A percentile compares a stretch with the other conserved stretches of the same genome.
phyloP scores from a whole-genome alignment of 192 early-diverging fungal genomes.

The Physocladia obscura region DNA sequence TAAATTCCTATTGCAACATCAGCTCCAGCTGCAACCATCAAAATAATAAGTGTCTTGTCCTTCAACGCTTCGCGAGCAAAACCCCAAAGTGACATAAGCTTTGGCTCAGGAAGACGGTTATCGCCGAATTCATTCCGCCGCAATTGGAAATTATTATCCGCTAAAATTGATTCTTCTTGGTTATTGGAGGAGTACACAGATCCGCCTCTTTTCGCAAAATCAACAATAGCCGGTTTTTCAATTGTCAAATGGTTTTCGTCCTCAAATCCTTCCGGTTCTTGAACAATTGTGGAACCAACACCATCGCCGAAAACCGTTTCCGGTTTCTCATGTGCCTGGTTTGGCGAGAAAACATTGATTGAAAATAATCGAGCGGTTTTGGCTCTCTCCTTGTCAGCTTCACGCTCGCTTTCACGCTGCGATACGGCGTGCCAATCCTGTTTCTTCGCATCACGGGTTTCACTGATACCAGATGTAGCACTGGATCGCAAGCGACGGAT shows the following conservation, averaged over 20 bases:
- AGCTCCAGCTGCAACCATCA: slow-evolving; percentile 80
- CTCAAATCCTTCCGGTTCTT: background rate
- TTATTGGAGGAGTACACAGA: background rate
- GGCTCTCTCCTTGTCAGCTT: background rate
- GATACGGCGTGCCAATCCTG: background rate
- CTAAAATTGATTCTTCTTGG: background rate
- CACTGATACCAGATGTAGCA: slow-evolving; percentile 29
- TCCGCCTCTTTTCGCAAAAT: background rate
- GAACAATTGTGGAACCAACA: too few relatives aligned
- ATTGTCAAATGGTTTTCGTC: background rate
- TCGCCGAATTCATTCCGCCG: slow-evolving; percentile 33
- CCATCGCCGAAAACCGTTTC: background rate
- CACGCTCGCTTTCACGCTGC: background rate
- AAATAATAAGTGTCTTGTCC: slow-evolving; percentile 69
- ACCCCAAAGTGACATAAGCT: slow-evolving; percentile 29
- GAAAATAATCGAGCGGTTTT: too few relatives aligned
- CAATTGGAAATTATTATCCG: background rate
- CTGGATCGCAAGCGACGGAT: slow-evolving; percentile 36
- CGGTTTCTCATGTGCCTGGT: too few relatives aligned
- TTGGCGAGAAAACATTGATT: background rate
- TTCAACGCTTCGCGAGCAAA: slow-evolving; percentile 48
- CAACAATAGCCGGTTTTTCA: background rate
- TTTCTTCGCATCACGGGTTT: background rate
- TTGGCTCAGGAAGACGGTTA: slow-evolving; percentile 44
- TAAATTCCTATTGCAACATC: slow-evolving; percentile 85